These are phyloP conservation scores for Ormosia emarginata DNA, from an alignment of 306 rosid genomes.

Conservation along the genomic window DNA sequence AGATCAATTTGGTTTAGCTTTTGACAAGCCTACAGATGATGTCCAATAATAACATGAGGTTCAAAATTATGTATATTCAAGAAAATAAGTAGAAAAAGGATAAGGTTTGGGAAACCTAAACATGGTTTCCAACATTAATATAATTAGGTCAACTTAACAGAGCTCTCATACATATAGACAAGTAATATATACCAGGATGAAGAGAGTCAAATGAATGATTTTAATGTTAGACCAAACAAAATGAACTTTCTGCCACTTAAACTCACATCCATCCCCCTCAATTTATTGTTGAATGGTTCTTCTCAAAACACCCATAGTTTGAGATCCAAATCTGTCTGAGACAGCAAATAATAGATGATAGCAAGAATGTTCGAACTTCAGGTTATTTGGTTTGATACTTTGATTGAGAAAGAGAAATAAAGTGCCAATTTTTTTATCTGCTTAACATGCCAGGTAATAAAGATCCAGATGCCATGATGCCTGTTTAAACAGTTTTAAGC, in stretches of 20 bases:
- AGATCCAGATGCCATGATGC: not conserved
- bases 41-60: slow-evolving; percentile 7
- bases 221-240: not conserved
- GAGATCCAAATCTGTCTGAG: slow-evolving; percentile 11
- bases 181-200: not conserved
- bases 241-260: not conserved
- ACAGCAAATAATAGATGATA: not conserved
- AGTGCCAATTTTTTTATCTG: not conserved
- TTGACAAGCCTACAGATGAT: slow-evolving; percentile 62
- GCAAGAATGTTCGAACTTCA: not conserved
- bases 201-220: not conserved
- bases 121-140: not conserved
- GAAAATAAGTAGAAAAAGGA: not conserved
- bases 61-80: not conserved
- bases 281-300: not conserved
- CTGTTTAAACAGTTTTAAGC: not conserved
- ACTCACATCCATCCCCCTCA: not conserved
- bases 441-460: not conserved
- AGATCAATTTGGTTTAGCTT: slow-evolving; percentile 75
- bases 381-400: not conserved
- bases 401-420: not conserved
- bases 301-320: not conserved
- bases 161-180: not conserved
- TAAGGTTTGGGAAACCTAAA: not conserved
- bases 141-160: not conserved